These are phyloP conservation scores for Berkeleyomyces rouxiae DNA, from an alignment of 2,329 filamentous ascomycete species.

Conservation along the genomic window DNA sequence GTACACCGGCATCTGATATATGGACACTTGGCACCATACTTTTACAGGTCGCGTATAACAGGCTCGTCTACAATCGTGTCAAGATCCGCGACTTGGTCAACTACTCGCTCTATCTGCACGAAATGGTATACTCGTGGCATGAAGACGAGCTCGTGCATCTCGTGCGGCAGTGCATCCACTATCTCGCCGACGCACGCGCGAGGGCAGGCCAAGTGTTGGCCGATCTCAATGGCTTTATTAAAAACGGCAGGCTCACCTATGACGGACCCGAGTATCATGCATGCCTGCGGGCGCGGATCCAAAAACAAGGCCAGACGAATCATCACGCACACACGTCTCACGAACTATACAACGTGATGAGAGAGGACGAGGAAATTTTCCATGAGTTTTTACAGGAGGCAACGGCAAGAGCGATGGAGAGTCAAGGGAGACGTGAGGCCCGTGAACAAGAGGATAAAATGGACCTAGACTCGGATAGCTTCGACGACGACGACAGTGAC, in stretches of 20 bases:
- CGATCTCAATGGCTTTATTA: background rate
- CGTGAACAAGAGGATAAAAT: background rate
- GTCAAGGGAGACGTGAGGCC: background rate
- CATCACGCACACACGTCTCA: background rate
- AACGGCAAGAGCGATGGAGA: background rate
- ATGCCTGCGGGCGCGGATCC: background rate
- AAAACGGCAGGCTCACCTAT: background rate
- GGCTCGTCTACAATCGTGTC: background rate
- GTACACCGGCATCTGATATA: background rate
- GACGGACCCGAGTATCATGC: background rate
- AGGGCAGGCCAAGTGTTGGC: background rate
- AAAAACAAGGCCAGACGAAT: background rate
- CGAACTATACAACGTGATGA: background rate
- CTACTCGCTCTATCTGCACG: background rate
- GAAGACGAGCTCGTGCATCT: conserved; percentile 2
- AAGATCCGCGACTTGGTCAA: background rate
- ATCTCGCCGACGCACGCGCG: background rate
- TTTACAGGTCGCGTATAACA: conserved; percentile 1
- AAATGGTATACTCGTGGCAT: conserved; percentile 1
- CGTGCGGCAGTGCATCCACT: conserved; percentile 1
- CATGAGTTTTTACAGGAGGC: background rate
- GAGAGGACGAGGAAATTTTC: background rate
- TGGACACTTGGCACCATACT: conserved; percentile 1
- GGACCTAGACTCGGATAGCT: background rate
- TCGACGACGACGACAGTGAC: background rate